Evolutionary conservation across 768 basidiomycete genomes (phyloP).

Genomic region (Russula dissimulans): DNA sequence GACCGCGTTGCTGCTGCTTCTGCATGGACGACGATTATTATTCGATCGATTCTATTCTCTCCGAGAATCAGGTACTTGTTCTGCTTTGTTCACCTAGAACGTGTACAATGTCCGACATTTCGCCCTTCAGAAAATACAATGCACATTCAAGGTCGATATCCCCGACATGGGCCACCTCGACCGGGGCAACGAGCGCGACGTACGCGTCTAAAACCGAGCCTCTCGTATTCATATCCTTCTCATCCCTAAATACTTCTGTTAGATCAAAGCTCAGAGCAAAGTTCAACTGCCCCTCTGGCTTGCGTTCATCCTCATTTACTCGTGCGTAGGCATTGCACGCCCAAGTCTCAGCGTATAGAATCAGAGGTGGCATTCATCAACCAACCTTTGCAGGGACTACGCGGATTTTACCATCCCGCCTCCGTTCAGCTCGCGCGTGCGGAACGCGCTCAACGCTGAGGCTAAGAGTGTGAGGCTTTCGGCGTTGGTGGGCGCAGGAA

Average conservation of each 20-base stretch:
- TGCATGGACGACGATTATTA: constrained; percentile 88
- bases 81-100: not conserved
- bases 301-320: constrained; percentile 74
- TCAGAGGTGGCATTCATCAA: no score
- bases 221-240: not conserved
- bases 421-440: constrained; percentile 67
- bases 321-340: constrained; percentile 35
- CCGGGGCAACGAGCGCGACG: constrained; percentile 77
- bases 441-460: constrained; percentile 84
- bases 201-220: constrained; percentile 22
- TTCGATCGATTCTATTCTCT: constrained; percentile 82
- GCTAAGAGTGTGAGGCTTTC: constrained; percentile 77
- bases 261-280: constrained; percentile 76
- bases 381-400: constrained; percentile 55
- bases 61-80: constrained; percentile 75
- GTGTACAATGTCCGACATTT: not conserved
- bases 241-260: not conserved
- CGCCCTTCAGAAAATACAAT: constrained; percentile 71
- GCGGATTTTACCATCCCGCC: constrained; percentile 80
- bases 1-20: not conserved
- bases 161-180: constrained; percentile 84
- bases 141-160: constrained; percentile 82
- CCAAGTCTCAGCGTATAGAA: no score
- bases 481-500: constrained; percentile 76
- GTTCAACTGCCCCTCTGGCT: constrained; percentile 87